Conservation (phyloP, 169 alveolate species). For the Pseudocohnilembus persalinus region DNA sequence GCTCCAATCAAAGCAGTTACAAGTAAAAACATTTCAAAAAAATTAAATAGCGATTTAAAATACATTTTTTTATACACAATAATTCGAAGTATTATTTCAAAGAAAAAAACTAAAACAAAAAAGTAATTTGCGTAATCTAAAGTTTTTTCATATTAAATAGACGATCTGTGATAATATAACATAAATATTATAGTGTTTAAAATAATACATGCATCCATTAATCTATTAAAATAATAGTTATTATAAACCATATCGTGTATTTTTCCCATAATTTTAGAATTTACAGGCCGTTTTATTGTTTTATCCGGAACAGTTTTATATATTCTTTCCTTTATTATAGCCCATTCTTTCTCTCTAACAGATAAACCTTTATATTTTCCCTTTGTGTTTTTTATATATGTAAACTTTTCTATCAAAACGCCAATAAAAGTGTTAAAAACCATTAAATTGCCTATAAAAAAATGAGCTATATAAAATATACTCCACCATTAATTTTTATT, state of each 20-base stretch:
- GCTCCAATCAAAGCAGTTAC: slow-evolving; percentile 3
- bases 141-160: neutral
- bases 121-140: slow-evolving; percentile 7
- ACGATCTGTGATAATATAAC: slow-evolving; percentile 36
- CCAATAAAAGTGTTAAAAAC: slow-evolving; percentile 35
- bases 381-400: slow-evolving; percentile 18
- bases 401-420: slow-evolving; percentile 29
- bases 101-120: slow-evolving; percentile 7
- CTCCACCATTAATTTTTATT: slow-evolving; percentile 26
- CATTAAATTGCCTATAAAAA: slow-evolving; percentile 39
- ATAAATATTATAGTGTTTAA: slow-evolving; percentile 20
- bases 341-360: slow-evolving; percentile 45
- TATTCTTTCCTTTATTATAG: slow-evolving; percentile 22
- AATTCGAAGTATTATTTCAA: slow-evolving; percentile 13
- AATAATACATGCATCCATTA: slow-evolving; percentile 1
- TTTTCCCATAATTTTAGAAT: neutral
- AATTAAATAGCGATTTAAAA: slow-evolving; percentile 1
- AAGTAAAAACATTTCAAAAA: slow-evolving; percentile 8
- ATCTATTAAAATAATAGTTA: slow-evolving; percentile 5
- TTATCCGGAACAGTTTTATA: slow-evolving; percentile 19
- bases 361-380: slow-evolving; percentile 12
- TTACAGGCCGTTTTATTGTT: neutral
- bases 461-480: slow-evolving; percentile 18
- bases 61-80: neutral
- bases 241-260: neutral